A percentile compares a stretch with the other conserved stretches of the same genome.
Evolutionary conservation across 2,329 filamentous ascomycete genomes (phyloP).

Genomic region (Apiospora marii): DNA sequence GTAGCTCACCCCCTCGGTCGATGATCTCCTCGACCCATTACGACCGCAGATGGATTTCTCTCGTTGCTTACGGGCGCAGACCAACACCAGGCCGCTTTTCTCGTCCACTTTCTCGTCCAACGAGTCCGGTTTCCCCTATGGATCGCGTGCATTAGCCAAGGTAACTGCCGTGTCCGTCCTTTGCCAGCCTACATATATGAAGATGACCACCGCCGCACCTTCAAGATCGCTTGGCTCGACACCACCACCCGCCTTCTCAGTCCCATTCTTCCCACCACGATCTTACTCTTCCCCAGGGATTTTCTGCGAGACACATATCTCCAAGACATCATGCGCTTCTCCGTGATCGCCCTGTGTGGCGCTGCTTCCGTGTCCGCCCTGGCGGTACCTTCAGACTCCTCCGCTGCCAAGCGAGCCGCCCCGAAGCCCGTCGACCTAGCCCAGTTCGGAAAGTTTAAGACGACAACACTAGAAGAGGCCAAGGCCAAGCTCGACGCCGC

Average conservation of each 20-base stretch:
- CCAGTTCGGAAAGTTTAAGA: slow-evolving; percentile 40
- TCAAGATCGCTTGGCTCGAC: neutral
- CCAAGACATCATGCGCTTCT: slow-evolving; percentile 15
- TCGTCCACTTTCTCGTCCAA: neutral
- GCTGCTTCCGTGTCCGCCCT: slow-evolving; percentile 19
- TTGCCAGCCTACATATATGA: neutral
- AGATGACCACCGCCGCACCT: slow-evolving; percentile 8
- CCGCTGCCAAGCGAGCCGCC: neutral
- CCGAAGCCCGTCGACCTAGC: slow-evolving; percentile 36
- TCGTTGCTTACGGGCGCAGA: neutral
- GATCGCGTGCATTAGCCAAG: neutral
- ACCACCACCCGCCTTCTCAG: neutral
- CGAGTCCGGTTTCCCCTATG: neutral
- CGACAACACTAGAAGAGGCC: slow-evolving; percentile 38
- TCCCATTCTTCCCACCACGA: neutral
- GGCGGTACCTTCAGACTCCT: neutral
- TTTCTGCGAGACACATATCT: neutral
- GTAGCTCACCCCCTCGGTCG: slow-evolving; percentile 3
- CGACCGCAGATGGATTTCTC: neutral
- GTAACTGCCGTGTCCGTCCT: neutral
- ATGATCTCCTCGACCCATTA: neutral
- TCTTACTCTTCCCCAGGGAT: neutral
- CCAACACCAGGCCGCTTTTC: slow-evolving; percentile 13
- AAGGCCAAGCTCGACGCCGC: slow-evolving; percentile 31
- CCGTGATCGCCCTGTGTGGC: slow-evolving; percentile 22